Base-by-base conservation (phyloP, 192 early-diverging fungal species). In the Linnemannia zychae region DNA sequence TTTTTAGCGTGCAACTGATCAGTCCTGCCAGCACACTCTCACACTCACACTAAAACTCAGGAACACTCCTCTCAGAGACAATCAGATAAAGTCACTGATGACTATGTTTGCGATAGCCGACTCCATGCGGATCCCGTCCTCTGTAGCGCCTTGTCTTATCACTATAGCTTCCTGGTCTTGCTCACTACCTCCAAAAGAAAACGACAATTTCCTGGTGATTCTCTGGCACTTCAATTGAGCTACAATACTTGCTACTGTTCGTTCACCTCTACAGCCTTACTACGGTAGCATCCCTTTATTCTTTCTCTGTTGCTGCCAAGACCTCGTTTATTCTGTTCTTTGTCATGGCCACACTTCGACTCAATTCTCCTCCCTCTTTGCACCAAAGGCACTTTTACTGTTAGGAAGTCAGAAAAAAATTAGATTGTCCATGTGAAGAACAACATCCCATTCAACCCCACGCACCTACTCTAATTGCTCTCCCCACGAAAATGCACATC, bases 401-500 rank as follows among this genome's bases (percentile, higher is more conserved):
- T 9, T 20, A 20, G 49, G 5, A 52, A 12, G 22, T 9, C 52
- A 22, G 11, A 22, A 31, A 31, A 60, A 28, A 24, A 12, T 60
- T 28, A 9, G 52, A 11, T 6, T 60, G 24, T 60, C 57, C 57
- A 60, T 60, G 57, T 60, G 57, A 60, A 60, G 57, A 60, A 28
- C 9, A 60, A 49, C 13, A 49, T n/a, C 48, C 4, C 17, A 15
- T 15, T 49, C 48, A 17, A 17, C 48, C 48, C 48, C 24, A n/a
- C 6, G 6, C 52, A 28, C 53, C 11, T 24, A 22, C 24, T 60
- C 53, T 60, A 60, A 60, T 60, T 60, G 57, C 52, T 53, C 57
- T 28, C 57, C 57, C 57, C 57, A 60, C 57, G n/a, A 60, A 60
- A 60, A 60, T 60, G 57, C 22, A 60, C 57, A 60, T 60, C 24